Percentiles rank a stretch among this genome's conserved stretches.
phyloP scores from a whole-genome alignment of 208 protist genomes.

The Leptomonas seymouri region DNA sequence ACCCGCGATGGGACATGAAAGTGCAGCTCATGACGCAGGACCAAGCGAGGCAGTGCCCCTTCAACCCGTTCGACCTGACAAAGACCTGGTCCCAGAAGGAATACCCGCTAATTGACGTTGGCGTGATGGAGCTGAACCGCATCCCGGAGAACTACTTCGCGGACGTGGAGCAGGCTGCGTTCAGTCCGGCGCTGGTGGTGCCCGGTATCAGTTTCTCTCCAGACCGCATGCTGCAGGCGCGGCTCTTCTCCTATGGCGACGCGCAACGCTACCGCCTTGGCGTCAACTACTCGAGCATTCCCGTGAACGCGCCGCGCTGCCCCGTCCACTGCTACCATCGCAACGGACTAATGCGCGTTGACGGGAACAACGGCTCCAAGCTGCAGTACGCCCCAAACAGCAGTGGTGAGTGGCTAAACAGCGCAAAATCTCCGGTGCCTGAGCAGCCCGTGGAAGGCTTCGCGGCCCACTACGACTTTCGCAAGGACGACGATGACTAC shows the following conservation, averaged over 20 bases:
- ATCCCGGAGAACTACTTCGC: conserved; percentile 90
- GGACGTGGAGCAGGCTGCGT: conserved; percentile 83
- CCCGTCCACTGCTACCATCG: conserved; percentile 47
- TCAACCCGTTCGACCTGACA: conserved; percentile 77
- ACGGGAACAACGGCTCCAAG: conserved; percentile 37
- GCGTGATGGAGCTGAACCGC: conserved; percentile 73
- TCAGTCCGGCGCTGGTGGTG: conserved; percentile 61
- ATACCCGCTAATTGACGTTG: conserved; percentile 64
- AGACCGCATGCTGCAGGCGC: conserved; percentile 77
- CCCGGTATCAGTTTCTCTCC: conserved; percentile 75
- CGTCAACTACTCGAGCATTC: conserved; percentile 66
- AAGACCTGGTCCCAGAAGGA: conserved; percentile 76
- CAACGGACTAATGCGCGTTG: conserved; percentile 49
- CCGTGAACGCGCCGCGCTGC: conserved; percentile 56
- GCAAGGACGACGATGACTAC: conserved; percentile 17
- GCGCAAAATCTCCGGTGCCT: neutral
- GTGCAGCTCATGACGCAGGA: conserved; percentile 75
- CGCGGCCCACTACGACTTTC: conserved; percentile 4
- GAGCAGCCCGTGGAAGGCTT: neutral
- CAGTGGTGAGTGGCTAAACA: conserved; percentile 13
- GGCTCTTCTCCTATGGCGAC: conserved; percentile 78
- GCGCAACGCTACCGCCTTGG: conserved; percentile 80
- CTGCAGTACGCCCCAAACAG: conserved; percentile 72
- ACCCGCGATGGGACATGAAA: conserved; percentile 58
- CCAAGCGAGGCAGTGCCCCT: conserved; percentile 50